Conservation (phyloP, 257 asterid species). For the Salvia hispanica region DNA sequence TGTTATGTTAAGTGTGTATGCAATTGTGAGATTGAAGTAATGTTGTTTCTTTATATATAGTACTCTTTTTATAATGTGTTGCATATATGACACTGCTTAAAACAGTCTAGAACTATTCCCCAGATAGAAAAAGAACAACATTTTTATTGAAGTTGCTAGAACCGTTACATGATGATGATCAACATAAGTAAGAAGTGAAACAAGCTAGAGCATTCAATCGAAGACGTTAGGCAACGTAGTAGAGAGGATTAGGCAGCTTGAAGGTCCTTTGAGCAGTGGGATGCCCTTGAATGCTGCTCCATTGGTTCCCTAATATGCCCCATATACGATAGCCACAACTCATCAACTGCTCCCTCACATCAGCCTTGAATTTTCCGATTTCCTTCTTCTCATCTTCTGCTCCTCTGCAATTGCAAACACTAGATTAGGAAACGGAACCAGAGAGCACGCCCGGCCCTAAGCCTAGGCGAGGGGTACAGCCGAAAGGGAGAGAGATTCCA, state of each 20-base stretch:
- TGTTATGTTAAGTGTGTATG: background rate
- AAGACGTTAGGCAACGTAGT: constrained; percentile 51
- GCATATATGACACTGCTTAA: too few species aligned
- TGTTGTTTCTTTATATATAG: too few species aligned
- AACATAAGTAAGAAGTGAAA: background rate
- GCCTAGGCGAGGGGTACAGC: too few species aligned
- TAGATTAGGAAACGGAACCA: too few species aligned
- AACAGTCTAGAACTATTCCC: too few species aligned
- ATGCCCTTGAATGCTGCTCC: constrained; percentile 76
- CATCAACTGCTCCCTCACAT: constrained; percentile 54
- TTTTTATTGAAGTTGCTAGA: background rate
- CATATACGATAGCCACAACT: constrained; percentile 53
- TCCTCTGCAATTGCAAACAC: constrained; percentile 37
- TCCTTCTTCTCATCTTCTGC: constrained; percentile 48
- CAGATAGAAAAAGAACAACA: background rate
- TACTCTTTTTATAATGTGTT: background rate
- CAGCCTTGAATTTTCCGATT: constrained; percentile 51
- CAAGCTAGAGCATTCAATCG: background rate
- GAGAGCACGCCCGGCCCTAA: too few species aligned
- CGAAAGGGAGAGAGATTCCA: background rate
- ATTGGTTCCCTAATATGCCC: constrained; percentile 73
- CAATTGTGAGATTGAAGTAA: background rate
- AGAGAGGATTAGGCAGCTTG: constrained; percentile 77
- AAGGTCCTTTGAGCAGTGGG: constrained; percentile 63
- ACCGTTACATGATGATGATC: constrained; percentile 1